phyloP scores from a whole-genome alignment of 1,284 basidiomycete species.

The Earliella scabrosa region DNA sequence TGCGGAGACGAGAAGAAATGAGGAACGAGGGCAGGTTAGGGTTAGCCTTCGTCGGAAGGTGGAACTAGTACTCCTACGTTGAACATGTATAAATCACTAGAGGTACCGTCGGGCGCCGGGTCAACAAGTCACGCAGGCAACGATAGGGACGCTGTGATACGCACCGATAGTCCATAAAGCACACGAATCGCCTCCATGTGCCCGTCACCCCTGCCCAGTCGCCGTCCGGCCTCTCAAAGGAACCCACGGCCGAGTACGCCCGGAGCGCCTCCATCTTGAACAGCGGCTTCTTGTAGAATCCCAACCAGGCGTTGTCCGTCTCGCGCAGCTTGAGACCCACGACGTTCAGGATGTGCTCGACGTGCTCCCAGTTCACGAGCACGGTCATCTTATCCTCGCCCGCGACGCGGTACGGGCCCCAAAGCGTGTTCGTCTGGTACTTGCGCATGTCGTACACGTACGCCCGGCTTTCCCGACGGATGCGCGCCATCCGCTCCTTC shows the following conservation, averaged over 20 bases:
- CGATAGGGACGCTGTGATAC: conserved; percentile 18
- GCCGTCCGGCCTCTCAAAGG: conserved; percentile 32
- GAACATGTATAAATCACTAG: conserved; percentile 43
- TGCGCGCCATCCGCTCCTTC: conserved; percentile 32
- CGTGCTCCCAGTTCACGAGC: conserved; percentile 61
- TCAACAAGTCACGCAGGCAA: too few species aligned
- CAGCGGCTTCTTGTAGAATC: conserved; percentile 46
- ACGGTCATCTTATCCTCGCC: conserved; percentile 15
- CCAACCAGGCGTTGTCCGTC: conserved; percentile 40
- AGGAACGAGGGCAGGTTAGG: background rate
- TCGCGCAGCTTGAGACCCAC: conserved; percentile 62
- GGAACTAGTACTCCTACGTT: conserved; percentile 63
- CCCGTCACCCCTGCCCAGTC: conserved; percentile 78
- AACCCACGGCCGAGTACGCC: conserved; percentile 54
- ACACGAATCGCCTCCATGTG: conserved; percentile 70
- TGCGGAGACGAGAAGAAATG: background rate
- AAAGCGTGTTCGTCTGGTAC: conserved; percentile 51
- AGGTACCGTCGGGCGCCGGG: too few species aligned
- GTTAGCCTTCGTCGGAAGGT: background rate
- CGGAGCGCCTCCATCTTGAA: conserved; percentile 52
- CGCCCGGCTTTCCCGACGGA: conserved; percentile 53
- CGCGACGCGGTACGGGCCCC: conserved; percentile 57
- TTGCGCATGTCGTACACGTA: conserved; percentile 68
- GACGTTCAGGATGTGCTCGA: conserved; percentile 61
- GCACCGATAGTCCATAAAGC: conserved; percentile 77